A percentile compares a stretch with the other conserved stretches of the same genome.
Evolutionary conservation across 2,329 filamentous ascomycete genomes (phyloP).

Genomic region (Xylaria sp.): DNA sequence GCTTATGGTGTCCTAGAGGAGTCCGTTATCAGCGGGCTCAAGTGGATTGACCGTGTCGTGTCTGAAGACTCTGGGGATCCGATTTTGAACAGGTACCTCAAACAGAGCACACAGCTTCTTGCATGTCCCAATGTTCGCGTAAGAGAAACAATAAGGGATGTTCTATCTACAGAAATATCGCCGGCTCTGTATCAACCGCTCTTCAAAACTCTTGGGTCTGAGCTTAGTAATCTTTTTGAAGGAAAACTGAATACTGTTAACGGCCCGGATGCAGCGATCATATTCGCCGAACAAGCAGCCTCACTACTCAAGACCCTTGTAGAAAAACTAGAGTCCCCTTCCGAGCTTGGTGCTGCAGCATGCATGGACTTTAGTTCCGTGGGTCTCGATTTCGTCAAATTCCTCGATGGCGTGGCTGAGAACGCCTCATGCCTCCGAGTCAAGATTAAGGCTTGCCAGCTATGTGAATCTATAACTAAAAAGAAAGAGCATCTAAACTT

Average conservation of each 20-base stretch:
- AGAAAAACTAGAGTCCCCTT: constrained; percentile 66
- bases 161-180: constrained; percentile 69
- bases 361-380: constrained; percentile 68
- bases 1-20: constrained; percentile 62
- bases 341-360: constrained; percentile 66
- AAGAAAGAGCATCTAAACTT: constrained; percentile 72
- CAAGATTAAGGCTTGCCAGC: constrained; percentile 72
- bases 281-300: constrained; percentile 71
- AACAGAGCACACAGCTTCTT: constrained; percentile 68
- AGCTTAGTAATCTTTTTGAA: constrained; percentile 67
- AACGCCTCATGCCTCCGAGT: constrained; percentile 63
- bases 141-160: constrained; percentile 70
- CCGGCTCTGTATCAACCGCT: constrained; percentile 65
- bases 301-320: constrained; percentile 68
- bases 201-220: constrained; percentile 68
- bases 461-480: constrained; percentile 68
- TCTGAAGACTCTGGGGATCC: constrained; percentile 66
- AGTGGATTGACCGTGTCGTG: constrained; percentile 68
- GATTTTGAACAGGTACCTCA: constrained; percentile 64
- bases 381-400: constrained; percentile 70
- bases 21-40: constrained; percentile 58
- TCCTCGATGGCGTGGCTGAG: constrained; percentile 64
- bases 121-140: constrained; percentile 68
- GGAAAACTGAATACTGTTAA: constrained; percentile 58
- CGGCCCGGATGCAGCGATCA: constrained; percentile 63